A percentile compares a stretch with the other conserved stretches of the same genome.
phyloP scores from a whole-genome alignment of 495 filamentous ascomycete genomes.

The Podospora appendiculata region DNA sequence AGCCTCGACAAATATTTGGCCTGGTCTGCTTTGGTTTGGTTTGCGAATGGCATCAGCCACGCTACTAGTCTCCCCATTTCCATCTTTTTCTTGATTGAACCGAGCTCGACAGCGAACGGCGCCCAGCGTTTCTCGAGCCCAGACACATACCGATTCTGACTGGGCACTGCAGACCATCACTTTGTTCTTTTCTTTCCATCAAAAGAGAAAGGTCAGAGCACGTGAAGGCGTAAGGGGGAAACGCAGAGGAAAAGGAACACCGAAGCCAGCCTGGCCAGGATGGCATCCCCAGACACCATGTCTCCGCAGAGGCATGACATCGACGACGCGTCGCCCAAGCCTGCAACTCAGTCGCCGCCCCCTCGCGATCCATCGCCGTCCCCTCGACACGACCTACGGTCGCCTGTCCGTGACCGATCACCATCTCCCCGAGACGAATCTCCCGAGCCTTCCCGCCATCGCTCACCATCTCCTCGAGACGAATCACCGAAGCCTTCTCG shows the following conservation, averaged over 20 bases:
- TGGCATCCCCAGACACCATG: conserved; percentile 19
- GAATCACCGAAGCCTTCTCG: neutral
- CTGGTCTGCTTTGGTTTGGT: no score
- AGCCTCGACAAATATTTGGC: no score
- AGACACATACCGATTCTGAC: no score
- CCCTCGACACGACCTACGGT: neutral
- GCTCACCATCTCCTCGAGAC: conserved; percentile 3
- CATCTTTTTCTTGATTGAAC: no score
- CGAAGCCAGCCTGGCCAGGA: neutral
- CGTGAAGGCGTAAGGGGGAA: neutral
- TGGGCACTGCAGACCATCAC: no score
- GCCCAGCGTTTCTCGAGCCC: no score
- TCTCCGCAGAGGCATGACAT: conserved; percentile 14
- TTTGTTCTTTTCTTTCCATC: no score
- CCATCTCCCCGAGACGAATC: conserved; percentile 1
- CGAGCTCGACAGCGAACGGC: no score
- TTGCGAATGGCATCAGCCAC: no score
- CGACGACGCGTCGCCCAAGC: conserved; percentile 7
- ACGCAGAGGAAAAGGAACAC: neutral
- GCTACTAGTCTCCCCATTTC: no score
- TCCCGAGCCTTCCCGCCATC: neutral
- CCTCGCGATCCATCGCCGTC: conserved; percentile 3
- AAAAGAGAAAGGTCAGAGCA: no score
- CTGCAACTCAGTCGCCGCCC: neutral
- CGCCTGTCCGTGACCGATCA: conserved; percentile 3